Base-by-base conservation (phyloP, 768 basidiomycete species). In the Leucocoprinus leucothites region DNA sequence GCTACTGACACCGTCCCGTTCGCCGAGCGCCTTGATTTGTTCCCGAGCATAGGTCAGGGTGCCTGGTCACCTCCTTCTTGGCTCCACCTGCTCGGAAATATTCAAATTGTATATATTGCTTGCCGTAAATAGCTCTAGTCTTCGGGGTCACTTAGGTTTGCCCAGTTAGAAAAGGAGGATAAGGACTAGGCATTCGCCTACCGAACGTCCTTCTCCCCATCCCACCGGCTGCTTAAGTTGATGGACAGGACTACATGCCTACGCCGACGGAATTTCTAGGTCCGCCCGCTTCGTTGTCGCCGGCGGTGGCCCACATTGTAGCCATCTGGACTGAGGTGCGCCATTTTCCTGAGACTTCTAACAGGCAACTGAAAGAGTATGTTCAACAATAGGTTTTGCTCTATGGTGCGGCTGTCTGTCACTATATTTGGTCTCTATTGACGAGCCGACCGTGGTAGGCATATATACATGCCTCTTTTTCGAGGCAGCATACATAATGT, bases 391-490 rank as follows among this genome's bases (percentile, higher is more conserved):
- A 53, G 53, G 53, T 55, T 25, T 48, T 55, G 26, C 36, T 55
- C 45, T 55, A 55, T 55, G 53, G 53, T 55, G 19, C 35, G 36
- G 16, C 6, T 19, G 16, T 34, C 45, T 25, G 13, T 21, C 13
- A 19, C 31, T 25, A 21, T 2, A n/a, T 3, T 3, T 16, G 8
- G 13, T 21, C 28, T 13, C 11, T 18, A 7, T 41, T 25, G 21
- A 47, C 19, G 6, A 42, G 36, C 4, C 19, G 16, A 8, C 21
- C 8, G 25, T 44, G 14, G 7, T 38, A 63, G 63, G 63, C 31
- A 43, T 61, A 9, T 64, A 64, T 44, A 51, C 57, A 16, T 58
- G 60, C 16, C 59, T 64, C 16, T 64, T 62, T 38, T 25, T 62
- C 34, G 59, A 58, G 43, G 58, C 61, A 7, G 22, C 55, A n/a